Conservation (phyloP, 139 green algal genomes). For the Auxenochlorella pyrenoidosa region DNA sequence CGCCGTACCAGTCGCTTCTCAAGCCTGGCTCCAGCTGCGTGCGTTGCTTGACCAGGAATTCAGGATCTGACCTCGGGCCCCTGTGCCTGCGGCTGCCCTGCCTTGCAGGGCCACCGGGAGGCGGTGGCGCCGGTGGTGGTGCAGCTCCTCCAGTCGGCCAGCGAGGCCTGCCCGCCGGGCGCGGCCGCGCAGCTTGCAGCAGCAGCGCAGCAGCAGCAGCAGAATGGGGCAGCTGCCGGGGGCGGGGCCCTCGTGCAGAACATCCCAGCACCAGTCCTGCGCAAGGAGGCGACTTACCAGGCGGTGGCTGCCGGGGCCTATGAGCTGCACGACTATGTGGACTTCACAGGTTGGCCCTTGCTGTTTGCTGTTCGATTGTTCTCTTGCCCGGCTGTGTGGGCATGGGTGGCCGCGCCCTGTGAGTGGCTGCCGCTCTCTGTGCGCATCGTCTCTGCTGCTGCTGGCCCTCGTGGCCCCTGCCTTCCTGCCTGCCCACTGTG, state of each 20-base stretch:
- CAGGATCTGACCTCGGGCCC: too few relatives aligned
- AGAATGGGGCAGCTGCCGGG: not conserved
- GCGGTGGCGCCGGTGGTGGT: slow-evolving; percentile 67
- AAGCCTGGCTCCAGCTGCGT: too few relatives aligned
- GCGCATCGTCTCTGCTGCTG: too few relatives aligned
- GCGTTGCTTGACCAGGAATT: too few relatives aligned
- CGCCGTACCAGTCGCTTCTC: too few relatives aligned
- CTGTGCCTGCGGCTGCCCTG: not conserved
- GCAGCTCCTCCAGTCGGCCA: slow-evolving; percentile 48
- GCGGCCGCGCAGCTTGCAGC: slow-evolving; percentile 37
- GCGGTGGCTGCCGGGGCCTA: slow-evolving; percentile 77
- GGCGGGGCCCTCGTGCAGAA: not conserved
- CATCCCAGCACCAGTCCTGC: slow-evolving; percentile 55
- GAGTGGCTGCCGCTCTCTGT: too few relatives aligned
- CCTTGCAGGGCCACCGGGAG: slow-evolving; percentile 60
- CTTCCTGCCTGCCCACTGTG: too few relatives aligned
- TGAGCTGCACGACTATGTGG: slow-evolving; percentile 86
- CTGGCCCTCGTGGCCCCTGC: not conserved
- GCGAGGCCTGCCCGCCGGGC: slow-evolving; percentile 46
- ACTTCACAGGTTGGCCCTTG: slow-evolving; percentile 55
- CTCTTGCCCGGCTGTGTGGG: too few relatives aligned
- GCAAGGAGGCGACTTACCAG: slow-evolving; percentile 89
- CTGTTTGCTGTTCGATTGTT: too few relatives aligned
- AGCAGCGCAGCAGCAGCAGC: not conserved
- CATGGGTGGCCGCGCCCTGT: too few relatives aligned